Evolutionary conservation across 2,329 filamentous ascomycete species (phyloP), one percentile per base, ranked within the genome.

Genomic region (Colletotrichum lupini): DNA sequence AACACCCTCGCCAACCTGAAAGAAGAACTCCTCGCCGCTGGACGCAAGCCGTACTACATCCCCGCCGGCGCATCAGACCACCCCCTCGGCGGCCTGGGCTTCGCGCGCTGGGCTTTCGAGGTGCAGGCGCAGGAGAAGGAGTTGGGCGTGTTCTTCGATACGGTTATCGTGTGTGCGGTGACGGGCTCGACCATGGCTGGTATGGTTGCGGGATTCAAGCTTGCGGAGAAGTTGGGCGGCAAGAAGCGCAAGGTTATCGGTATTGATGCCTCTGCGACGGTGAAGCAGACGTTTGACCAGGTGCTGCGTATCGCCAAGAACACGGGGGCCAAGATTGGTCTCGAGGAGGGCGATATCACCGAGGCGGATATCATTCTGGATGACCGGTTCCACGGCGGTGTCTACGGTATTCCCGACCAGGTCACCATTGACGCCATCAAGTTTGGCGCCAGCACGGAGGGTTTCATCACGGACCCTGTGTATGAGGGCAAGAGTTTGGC

Each of bases 401-500:
- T 87, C 7, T 94, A 94, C 80, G 93, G 92, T 2, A 86, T 93
- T 69, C 91, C 92, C 0, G 91, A 93, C 76, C 82, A 89, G 79
- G 83, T 84, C 77, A 94, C 92, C 1, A 86, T 92, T 62, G 90
- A 90, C 37, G 92, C 92, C 0, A 94, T 94, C 79, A 88, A 88
- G 80, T 91, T 93, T 78, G 91, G 90, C 5, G 92, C 92, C 0
- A 81, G 84, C 72, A 93, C 90, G 1, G 93, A 94, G 83, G 92
- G 89, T 0, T 91, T 94, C 77, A 92, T 94, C 75, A 94, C 92
- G 0, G 92, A 94, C 78, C 92, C 92, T 0, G 92, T 94, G 1
- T 94, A 94, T 77, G 92, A 94, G 82, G 93, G 93, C 1, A 94
- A 94, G 87, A 93, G 90, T 76, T 82, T 94, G 80, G 92, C 92